Base-by-base conservation (phyloP, 306 rosid species). In the Vigna nakashimae region DNA sequence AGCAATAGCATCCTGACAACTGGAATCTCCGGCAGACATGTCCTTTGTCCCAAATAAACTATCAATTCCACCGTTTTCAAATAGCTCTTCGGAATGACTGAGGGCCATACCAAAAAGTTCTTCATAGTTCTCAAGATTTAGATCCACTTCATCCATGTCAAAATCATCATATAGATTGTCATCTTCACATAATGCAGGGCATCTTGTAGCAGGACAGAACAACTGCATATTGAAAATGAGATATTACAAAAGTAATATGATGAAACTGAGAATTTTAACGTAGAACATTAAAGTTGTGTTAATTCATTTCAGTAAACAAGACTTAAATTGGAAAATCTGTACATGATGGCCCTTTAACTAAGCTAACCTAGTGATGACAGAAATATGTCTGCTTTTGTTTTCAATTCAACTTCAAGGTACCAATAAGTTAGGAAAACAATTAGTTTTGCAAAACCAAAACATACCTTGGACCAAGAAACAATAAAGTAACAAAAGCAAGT, bases 61-160 rank as follows among this genome's bases (percentile, higher is more conserved):
- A 85, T 88, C 93, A 66, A 96, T 87, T 58, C 99, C 94, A 62
- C 98, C 99, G 57, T 96, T 91, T 88, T 90, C 95, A 53, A 93
- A 84, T 75, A 93, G 92, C 79, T 89, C 97, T 82, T 95, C 98
- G 18, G 97, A 88, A 81, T 87, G 89, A 82, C 82, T 91, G 49
- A 91, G 89, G 55, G 95, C 79, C 81, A 91, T 57, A 63, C 97
- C 94, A 80, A 96, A 96, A 65, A 96, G 89, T 85, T 96, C 99
- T 7, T 91, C 92, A 71, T 92, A 96, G 88, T 87, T 93, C 83
- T 96, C 99, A 72, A 96, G 86, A 82, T 84, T 82, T 76, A 91
- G 74, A 86, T 90, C 92, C 83, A 96, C 80, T 84, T 91, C 98
- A 67, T 93, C 98, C 93, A 92, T 89, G 79, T 93, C 74, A 45